Evolutionary conservation across 371 early-diverging fungal genomes (phyloP).

Genomic region (Saksenaea oblongispora): DNA sequence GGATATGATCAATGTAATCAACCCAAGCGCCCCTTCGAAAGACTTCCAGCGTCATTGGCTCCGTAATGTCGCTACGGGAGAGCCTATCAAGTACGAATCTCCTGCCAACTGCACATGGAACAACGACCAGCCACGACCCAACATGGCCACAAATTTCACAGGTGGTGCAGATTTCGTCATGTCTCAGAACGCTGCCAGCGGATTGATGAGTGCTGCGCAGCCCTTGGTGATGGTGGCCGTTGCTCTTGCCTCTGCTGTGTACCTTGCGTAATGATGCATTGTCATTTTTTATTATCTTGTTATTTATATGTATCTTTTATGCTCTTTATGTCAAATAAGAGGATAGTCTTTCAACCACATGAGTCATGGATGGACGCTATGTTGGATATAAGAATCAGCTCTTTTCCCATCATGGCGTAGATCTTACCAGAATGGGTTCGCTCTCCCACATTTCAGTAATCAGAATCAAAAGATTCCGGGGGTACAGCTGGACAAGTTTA

Average conservation of each 20-base stretch:
- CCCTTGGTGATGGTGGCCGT: background rate
- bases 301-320: slow-evolving; percentile 15
- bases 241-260: background rate
- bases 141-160: slow-evolving; percentile 49
- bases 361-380: slow-evolving; percentile 28
- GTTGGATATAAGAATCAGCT: background rate
- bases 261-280: background rate
- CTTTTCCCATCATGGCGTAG: background rate
- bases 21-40: slow-evolving; percentile 56
- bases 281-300: background rate
- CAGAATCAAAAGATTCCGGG: slow-evolving; percentile 57
- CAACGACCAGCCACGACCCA: slow-evolving; percentile 49
- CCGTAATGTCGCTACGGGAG: slow-evolving; percentile 64
- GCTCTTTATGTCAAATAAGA: slow-evolving; percentile 17
- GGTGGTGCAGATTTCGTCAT: slow-evolving; percentile 33
- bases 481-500: slow-evolving; percentile 56
- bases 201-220: background rate
- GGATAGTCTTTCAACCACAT: slow-evolving; percentile 24
- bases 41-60: slow-evolving; percentile 62
- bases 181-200: background rate
- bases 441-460: slow-evolving; percentile 80
- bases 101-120: slow-evolving; percentile 59
- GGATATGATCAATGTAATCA: slow-evolving; percentile 67
- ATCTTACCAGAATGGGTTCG: slow-evolving; percentile 51
- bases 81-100: slow-evolving; percentile 45